Percentiles rank a stretch among this genome's conserved stretches.
phyloP scores from a whole-genome alignment of 495 filamentous ascomycete genomes.

The Polyplosphaeria fusca region DNA sequence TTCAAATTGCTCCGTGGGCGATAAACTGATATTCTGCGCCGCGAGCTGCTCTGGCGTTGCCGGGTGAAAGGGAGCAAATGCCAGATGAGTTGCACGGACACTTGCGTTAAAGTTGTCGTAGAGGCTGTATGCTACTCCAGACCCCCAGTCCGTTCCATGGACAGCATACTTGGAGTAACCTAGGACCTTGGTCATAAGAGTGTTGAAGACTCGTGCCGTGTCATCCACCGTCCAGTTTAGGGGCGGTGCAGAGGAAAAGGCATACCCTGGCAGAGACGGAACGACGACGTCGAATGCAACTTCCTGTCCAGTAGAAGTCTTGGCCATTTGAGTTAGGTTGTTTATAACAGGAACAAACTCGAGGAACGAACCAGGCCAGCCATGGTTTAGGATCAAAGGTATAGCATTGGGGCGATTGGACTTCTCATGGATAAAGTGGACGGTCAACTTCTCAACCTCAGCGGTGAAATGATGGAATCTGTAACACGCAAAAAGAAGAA shows the following conservation, averaged over 20 bases:
- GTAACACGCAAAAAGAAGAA: too few species aligned
- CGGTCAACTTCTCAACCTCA: too few species aligned
- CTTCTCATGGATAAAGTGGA: constrained; percentile 65
- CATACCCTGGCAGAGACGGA: constrained; percentile 62
- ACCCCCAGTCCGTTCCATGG: constrained; percentile 68
- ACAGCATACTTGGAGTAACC: constrained; percentile 60
- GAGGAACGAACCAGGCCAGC: constrained; percentile 54
- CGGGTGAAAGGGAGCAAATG: too few species aligned
- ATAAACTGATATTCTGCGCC: too few species aligned
- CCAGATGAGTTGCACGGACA: too few species aligned
- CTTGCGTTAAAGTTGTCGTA: too few species aligned
- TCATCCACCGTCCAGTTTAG: constrained; percentile 48
- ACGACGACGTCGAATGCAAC: constrained; percentile 66
- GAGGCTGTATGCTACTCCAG: too few species aligned
- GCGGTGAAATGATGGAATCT: too few species aligned
- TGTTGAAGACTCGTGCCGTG: constrained; percentile 51
- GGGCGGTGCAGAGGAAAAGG: constrained; percentile 49
- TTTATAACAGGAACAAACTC: constrained; percentile 53
- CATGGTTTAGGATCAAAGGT: constrained; percentile 60
- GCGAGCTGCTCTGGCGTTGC: too few species aligned
- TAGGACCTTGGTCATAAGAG: constrained; percentile 60
- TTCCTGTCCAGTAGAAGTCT: constrained; percentile 49
- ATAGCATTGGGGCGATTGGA: constrained; percentile 57
- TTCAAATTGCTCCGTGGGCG: too few species aligned
- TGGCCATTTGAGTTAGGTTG: constrained; percentile 51